A percentile compares a stretch with the other conserved stretches of the same genome.
Conservation (phyloP, 495 filamentous ascomycete genomes). For the Penicillium paxilli region DNA sequence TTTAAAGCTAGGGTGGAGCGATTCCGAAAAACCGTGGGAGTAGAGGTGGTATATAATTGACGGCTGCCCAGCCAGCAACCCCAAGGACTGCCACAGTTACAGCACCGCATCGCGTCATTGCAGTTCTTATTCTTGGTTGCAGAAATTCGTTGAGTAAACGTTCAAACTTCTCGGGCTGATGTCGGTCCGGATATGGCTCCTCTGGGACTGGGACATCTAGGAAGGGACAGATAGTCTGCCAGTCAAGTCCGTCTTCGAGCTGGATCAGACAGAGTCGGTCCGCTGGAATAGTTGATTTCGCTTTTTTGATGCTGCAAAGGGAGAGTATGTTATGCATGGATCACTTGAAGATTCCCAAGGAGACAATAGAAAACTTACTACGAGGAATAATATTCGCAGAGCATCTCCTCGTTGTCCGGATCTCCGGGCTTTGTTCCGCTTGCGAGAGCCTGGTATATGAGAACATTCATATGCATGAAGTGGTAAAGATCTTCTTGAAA, state of each 20-base stretch:
- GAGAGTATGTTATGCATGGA: background rate
- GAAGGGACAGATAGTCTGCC: constrained; percentile 28
- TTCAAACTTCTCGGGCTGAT: constrained; percentile 24
- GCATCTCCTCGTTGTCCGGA: constrained; percentile 12
- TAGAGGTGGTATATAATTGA: constrained; percentile 6
- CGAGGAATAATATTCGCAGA: constrained; percentile 12
- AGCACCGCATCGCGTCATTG: constrained; percentile 9
- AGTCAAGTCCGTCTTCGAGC: constrained; percentile 24
- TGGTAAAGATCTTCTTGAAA: constrained; percentile 16
- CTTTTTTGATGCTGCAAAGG: constrained; percentile 15
- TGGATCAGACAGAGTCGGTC: constrained; percentile 18
- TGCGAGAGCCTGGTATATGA: constrained; percentile 4
- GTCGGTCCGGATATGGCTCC: constrained; percentile 18
- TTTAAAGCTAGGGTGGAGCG: background rate
- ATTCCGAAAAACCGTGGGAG: background rate
- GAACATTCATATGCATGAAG: constrained; percentile 12
- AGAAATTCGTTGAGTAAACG: constrained; percentile 7
- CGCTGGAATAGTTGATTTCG: constrained; percentile 16
- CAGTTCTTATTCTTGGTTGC: constrained; percentile 9
- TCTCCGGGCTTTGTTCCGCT: constrained; percentile 2
- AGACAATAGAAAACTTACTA: constrained; percentile 13
- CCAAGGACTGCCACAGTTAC: constrained; percentile 11
- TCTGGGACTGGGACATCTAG: constrained; percentile 19
- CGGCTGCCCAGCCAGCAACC: constrained; percentile 9
- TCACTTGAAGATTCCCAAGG: background rate